Base-by-base conservation (phyloP, 495 filamentous ascomycete genomes). In the Penicillium bialowiezense region DNA sequence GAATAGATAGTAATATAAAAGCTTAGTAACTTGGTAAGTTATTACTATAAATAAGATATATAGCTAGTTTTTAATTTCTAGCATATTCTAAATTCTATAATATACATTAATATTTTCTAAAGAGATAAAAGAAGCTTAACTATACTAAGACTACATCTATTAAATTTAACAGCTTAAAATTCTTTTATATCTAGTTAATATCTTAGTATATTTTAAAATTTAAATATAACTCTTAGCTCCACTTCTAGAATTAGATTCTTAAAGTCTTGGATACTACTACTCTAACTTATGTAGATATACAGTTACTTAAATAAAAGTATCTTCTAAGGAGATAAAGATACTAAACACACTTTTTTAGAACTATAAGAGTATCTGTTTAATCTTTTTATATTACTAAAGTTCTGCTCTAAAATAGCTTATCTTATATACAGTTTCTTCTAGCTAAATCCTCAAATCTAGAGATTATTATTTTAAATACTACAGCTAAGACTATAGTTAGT, bases 401-500 rank as follows among this genome's bases (percentile, higher is more conserved):
- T 58, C 55, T 14, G 50, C 55, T 34, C 32, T 50, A 8, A 58
- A 32, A 41, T 58, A 58, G 36, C 55, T 54, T 13, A 48, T 53
- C 38, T 58, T 24, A 37, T 58, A 58, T 13, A 36, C 41, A 23
- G 46, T 33, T 15, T 46, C 47, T 35, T 55, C 52, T 1, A 55
- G 14, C 18, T 44, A 14, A n/a, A 9, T 14, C 29, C 31, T 50
- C 1, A 32, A 41, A 28, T 45, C 37, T 45, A 26, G 39, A 2
- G 46, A 50, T 28, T 39, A 14, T 17, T 32, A 7, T 23, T 55
- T 55, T 32, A 26, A 18, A 17, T 23, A 4, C 26, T 55, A 34
- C 3, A 55, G 26, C 17, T 19, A 34, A 8, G 52, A 55, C n/a
- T 41, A 41, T 18, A 55, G 47, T 29, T 29, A 33, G 8, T 54